A percentile compares a stretch with the other conserved stretches of the same genome.
Conservation (phyloP, 768 basidiomycete genomes). For the Boletus tomentosulus region DNA sequence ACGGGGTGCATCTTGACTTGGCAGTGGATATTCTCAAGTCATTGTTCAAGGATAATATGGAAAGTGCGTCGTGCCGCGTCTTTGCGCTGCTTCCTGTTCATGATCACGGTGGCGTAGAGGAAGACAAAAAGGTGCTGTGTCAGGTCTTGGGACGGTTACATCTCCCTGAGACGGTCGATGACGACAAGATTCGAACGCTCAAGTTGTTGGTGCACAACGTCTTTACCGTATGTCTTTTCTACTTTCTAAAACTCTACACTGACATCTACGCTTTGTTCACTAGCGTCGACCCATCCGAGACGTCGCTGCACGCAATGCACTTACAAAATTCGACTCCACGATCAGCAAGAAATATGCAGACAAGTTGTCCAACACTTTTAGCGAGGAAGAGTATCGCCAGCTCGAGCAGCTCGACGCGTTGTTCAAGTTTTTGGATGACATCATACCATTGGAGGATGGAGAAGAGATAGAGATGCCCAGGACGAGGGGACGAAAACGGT, state of each 20-base stretch:
- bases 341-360: constrained; percentile 70
- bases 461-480: constrained; percentile 42
- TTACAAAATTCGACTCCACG: constrained; percentile 62
- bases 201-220: constrained; percentile 54
- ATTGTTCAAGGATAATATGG: constrained; percentile 45
- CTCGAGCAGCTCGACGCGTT: constrained; percentile 58
- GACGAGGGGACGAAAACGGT: constrained; percentile 48
- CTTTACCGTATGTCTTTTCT: constrained; percentile 9
- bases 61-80: constrained; percentile 41
- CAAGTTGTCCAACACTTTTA: constrained; percentile 67
- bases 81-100: background rate
- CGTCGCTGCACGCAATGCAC: constrained; percentile 59
- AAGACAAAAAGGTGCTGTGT: constrained; percentile 59
- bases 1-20: constrained; percentile 51
- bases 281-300: constrained; percentile 61
- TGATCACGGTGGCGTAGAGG: constrained; percentile 35
- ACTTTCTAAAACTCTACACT: background rate
- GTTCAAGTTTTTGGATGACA: constrained; percentile 69
- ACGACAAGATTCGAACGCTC: constrained; percentile 59
- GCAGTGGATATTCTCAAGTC: constrained; percentile 48
- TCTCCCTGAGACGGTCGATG: constrained; percentile 67
- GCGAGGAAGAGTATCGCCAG: constrained; percentile 65
- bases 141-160: constrained; percentile 59
- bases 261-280: background rate
- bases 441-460: constrained; percentile 64